A percentile compares a stretch with the other conserved stretches of the same genome.
These are phyloP conservation scores for Mycena kentingensis DNA, from an alignment of 768 basidiomycete genomes.

Conservation along the genomic window DNA sequence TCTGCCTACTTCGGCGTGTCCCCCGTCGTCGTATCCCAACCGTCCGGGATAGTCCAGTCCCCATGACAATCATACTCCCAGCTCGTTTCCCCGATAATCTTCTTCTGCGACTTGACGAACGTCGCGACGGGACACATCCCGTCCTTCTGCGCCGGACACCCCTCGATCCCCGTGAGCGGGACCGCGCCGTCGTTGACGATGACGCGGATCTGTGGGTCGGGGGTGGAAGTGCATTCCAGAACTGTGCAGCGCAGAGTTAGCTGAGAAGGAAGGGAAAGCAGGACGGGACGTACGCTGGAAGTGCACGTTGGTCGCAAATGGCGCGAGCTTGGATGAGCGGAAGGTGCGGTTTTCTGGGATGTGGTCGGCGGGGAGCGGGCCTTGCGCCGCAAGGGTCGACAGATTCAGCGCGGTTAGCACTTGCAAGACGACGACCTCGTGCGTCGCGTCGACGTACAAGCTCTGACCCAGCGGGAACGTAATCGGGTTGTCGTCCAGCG, in stretches of 20 bases:
- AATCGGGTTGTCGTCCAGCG: slow-evolving; percentile 65
- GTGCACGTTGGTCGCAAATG: slow-evolving; percentile 87
- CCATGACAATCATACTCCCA: slow-evolving; percentile 78
- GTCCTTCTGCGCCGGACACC: slow-evolving; percentile 70
- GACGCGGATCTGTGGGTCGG: slow-evolving; percentile 68
- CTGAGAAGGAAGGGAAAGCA: not conserved
- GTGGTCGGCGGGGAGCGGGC: slow-evolving; percentile 75
- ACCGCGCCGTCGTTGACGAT: slow-evolving; percentile 88
- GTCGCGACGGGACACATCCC: slow-evolving; percentile 77
- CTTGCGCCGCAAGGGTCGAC: slow-evolving; percentile 67
- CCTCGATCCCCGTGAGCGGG: slow-evolving; percentile 75
- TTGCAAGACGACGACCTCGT: slow-evolving; percentile 90
- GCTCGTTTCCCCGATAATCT: slow-evolving; percentile 64
- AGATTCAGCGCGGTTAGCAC: slow-evolving; percentile 87
- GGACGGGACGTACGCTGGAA: slow-evolving; percentile 67
- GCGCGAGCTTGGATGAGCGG: slow-evolving; percentile 74
- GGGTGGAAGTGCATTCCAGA: slow-evolving; percentile 55
- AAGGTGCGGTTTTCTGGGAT: slow-evolving; percentile 68
- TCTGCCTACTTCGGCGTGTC: slow-evolving; percentile 44
- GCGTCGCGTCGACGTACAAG: slow-evolving; percentile 87
- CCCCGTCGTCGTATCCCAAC: slow-evolving; percentile 81
- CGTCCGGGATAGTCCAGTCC: slow-evolving; percentile 71
- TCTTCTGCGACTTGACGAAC: slow-evolving; percentile 71
- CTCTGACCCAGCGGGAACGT: slow-evolving; percentile 73
- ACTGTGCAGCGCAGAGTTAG: slow-evolving; percentile 47